These are phyloP conservation scores for Inonotus obliquus DNA, from an alignment of 1,284 basidiomycete genomes.

Conservation along the genomic window DNA sequence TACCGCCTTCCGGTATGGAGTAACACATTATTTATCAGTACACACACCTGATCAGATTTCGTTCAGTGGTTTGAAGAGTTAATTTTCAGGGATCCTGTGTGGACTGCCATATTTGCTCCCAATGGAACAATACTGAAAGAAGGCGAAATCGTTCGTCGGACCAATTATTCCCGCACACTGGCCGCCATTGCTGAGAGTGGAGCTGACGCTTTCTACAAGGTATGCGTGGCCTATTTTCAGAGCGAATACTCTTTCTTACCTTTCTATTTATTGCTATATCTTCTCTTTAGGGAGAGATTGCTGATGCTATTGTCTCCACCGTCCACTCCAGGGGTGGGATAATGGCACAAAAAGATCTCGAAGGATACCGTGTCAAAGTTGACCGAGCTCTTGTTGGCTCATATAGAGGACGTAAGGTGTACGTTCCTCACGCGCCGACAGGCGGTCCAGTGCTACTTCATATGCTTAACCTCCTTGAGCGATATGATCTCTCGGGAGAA, in stretches of 20 bases:
- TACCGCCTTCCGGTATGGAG: constrained; percentile 60
- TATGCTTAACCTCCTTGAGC: constrained; percentile 77
- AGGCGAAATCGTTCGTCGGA: constrained; percentile 69
- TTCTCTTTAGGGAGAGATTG: constrained; percentile 59
- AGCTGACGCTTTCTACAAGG: constrained; percentile 71
- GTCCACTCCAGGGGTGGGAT: constrained; percentile 73
- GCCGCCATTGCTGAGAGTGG: constrained; percentile 62
- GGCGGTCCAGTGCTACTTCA: constrained; percentile 78
- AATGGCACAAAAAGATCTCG: constrained; percentile 66
- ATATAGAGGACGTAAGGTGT: constrained; percentile 76
- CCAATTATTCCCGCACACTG: constrained; percentile 68
- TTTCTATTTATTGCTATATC: constrained; percentile 12
- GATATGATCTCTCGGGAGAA: constrained; percentile 49
- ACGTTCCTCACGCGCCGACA: constrained; percentile 80
- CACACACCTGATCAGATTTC: not conserved
- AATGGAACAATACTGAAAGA: constrained; percentile 64
- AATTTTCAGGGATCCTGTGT: constrained; percentile 76
- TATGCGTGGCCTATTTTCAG: constrained; percentile 24
- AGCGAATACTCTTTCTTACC: constrained; percentile 20
- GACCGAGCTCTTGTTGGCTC: constrained; percentile 69
- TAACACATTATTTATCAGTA: not conserved
- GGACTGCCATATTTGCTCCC: constrained; percentile 78
- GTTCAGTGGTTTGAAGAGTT: constrained; percentile 47
- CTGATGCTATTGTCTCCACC: constrained; percentile 67
- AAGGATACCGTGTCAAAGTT: constrained; percentile 67